Base-by-base conservation (phyloP, 1,139 yeast genomes). In the Nakaseomyces sp. region DNA sequence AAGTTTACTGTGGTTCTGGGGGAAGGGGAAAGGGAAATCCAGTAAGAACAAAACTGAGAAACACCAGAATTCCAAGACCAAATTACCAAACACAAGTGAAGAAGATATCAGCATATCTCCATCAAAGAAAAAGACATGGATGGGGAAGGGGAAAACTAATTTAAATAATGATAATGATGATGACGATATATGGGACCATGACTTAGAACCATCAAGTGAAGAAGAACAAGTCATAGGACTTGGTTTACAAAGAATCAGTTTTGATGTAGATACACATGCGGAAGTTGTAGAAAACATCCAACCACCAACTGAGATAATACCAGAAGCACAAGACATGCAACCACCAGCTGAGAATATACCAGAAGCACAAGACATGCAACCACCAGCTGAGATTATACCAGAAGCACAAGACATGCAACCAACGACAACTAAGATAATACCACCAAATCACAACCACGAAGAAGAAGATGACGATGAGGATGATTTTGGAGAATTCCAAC, bases 1-100 rank as follows among this genome's bases (percentile, higher is more conserved):
- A 38, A 49, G 56, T 28, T 29, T 50, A 15, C 43, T 55, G 9
- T 54, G 60, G 56, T 57, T 57, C 43, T 54, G 57, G 55, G 24
- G 24, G 3, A 41, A 47, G 55, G 24, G 24, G 3, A 41, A 47
- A 33, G 46, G 41, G 7, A 45, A 46, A 19, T 13, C 36, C n/a
- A 44, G 41, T 22, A 45, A 41, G 37, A 49, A 47, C 32, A 42
- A 45, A 16, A 40, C 32, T 12, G 37, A 39, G 25, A 43, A 30
- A 15, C 18, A 30, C 10, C n/a, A 30, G 33, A 8, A 22, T 22
- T 22, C 24, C 24, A 25, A 42, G 24, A 35, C n/a, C n/a, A 26
- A 26, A 26, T 10, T 26, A 10, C 29, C 24, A 2, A 22, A 22
- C 24, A 22, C 3, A 22, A 22, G 24, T 9, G 24, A 22, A 22